phyloP scores from a whole-genome alignment of 2,329 filamentous ascomycete species.

The Penicillium sp. region DNA sequence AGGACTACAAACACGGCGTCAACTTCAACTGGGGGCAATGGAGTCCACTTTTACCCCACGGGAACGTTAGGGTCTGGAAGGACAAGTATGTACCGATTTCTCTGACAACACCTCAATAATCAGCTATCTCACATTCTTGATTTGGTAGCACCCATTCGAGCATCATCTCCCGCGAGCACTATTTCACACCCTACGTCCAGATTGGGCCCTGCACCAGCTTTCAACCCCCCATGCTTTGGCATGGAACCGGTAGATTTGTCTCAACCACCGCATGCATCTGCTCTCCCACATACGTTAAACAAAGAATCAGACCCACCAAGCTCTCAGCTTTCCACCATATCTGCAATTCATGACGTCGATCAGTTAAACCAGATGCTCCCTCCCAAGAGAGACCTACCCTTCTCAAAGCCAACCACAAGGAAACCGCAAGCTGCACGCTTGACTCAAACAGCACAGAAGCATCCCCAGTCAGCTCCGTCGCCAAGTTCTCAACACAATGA shows the following conservation, averaged over 20 bases:
- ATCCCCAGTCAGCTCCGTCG: background rate
- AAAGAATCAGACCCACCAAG: background rate
- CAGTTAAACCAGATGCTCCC: conserved; percentile 41
- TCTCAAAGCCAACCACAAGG: conserved; percentile 32
- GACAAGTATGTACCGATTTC: conserved; percentile 12
- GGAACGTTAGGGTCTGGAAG: conserved; percentile 1
- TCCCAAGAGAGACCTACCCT: conserved; percentile 45
- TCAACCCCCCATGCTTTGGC: background rate
- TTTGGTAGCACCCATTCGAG: conserved; percentile 9
- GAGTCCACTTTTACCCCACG: conserved; percentile 4
- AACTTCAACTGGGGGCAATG: conserved; percentile 10
- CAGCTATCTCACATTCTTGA: background rate
- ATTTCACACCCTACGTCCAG: background rate
- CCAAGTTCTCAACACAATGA: background rate
- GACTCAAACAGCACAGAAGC: background rate
- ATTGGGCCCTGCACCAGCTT: background rate
- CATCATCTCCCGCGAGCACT: conserved; percentile 10
- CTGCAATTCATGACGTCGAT: conserved; percentile 29
- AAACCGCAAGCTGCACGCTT: background rate
- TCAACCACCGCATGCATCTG: background rate
- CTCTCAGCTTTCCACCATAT: conserved; percentile 27
- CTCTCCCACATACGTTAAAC: background rate
- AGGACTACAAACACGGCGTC: background rate
- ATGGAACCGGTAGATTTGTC: background rate
- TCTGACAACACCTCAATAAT: background rate